Percentiles rank a stretch among this genome's conserved stretches.
Conservation (phyloP, 805 yeast genomes). For the Cyberlindnera veronae region DNA sequence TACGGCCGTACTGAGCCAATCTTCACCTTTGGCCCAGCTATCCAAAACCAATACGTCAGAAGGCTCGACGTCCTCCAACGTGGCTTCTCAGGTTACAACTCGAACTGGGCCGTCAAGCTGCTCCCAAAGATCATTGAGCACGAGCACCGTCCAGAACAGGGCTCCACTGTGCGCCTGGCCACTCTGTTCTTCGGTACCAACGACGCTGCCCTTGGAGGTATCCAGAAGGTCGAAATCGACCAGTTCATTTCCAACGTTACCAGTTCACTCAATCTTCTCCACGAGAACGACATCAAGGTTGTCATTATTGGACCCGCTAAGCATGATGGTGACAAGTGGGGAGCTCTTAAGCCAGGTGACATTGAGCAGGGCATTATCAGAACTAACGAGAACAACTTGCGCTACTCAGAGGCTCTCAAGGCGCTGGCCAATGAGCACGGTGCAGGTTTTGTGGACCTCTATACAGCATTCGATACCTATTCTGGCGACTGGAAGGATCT, state of each 20-base stretch:
- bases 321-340: constrained; percentile 46
- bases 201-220: constrained; percentile 51
- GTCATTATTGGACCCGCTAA: constrained; percentile 63
- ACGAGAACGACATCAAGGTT: constrained; percentile 42
- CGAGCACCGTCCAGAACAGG: constrained; percentile 38
- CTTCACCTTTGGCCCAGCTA: constrained; percentile 50
- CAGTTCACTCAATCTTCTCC: constrained; percentile 38
- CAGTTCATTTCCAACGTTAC: constrained; percentile 47
- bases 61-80: constrained; percentile 65
- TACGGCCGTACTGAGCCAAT: constrained; percentile 26
- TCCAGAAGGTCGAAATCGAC: constrained; percentile 49
- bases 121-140: constrained; percentile 47
- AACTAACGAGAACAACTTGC: constrained; percentile 39
- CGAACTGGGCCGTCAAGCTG: constrained; percentile 54
- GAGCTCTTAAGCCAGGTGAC: constrained; percentile 30
- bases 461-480: constrained; percentile 39
- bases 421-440: constrained; percentile 41
- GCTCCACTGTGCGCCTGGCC: constrained; percentile 36
- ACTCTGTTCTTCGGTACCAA: constrained; percentile 80
- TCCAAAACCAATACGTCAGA: constrained; percentile 51
- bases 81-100: constrained; percentile 76
- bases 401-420: constrained; percentile 50
- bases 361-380: constrained; percentile 41
- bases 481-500: constrained; percentile 39
- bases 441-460: constrained; percentile 58